Evolutionary conservation across 352 stramenopile species (phyloP).

Genomic region (Phytophthora podocarpi): DNA sequence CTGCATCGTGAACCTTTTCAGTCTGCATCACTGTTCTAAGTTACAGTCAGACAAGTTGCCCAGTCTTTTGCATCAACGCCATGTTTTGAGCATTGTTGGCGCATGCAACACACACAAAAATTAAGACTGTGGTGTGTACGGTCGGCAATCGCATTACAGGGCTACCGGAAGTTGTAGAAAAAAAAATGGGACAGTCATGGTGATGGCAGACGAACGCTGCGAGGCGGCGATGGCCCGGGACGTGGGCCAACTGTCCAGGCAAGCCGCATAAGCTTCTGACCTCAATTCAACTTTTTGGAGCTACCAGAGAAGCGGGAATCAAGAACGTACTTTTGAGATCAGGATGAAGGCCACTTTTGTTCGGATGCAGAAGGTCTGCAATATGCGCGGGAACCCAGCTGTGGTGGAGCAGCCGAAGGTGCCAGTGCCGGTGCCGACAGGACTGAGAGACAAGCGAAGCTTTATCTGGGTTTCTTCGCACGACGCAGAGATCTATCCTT

Average conservation of each 20-base stretch:
- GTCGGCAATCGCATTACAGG: no score
- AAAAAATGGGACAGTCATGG: constrained; percentile 2
- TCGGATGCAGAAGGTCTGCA: constrained; percentile 23
- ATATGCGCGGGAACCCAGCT: not conserved
- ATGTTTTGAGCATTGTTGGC: no score
- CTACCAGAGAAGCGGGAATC: not conserved
- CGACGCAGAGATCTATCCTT: constrained; percentile 38
- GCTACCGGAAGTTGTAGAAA: no score
- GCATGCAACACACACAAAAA: no score
- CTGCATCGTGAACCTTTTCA: no score
- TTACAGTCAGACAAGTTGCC: no score
- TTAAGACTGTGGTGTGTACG: no score
- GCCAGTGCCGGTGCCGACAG: constrained; percentile 25
- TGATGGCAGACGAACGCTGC: not conserved
- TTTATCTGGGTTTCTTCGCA: constrained; percentile 37
- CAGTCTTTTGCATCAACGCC: no score
- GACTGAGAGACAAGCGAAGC: constrained; percentile 15
- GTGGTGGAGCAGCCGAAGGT: constrained; percentile 27
- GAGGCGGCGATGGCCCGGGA: constrained; percentile 5
- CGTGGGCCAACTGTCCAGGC: not conserved
- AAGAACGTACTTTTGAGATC: not conserved
- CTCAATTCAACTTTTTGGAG: constrained; percentile 6
- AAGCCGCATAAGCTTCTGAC: not conserved
- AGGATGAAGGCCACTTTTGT: constrained; percentile 22
- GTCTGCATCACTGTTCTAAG: no score